A percentile compares a stretch with the other conserved stretches of the same genome.
Conservation (phyloP, 208 protist genomes). For the Crithidia mellificae region DNA sequence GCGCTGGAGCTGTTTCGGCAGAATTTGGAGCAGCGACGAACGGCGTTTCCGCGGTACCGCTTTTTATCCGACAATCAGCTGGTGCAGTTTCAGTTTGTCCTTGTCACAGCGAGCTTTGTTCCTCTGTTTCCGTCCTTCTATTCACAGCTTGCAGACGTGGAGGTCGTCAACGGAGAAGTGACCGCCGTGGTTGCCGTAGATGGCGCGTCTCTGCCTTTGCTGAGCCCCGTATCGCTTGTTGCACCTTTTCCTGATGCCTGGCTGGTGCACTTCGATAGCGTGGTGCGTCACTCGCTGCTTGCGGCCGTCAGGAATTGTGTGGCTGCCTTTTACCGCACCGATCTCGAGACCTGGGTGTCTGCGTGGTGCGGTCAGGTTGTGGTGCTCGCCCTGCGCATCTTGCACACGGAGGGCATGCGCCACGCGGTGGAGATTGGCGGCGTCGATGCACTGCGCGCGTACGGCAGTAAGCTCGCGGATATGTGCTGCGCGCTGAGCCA, state of each 20-base stretch:
- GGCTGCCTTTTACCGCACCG: conserved; percentile 36
- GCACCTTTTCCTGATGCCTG: conserved; percentile 55
- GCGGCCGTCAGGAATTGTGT: conserved; percentile 47
- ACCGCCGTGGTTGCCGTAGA: conserved; percentile 34
- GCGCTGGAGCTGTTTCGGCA: conserved; percentile 85
- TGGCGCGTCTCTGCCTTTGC: conserved; percentile 48
- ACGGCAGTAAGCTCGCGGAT: conserved; percentile 55
- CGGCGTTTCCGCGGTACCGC: conserved; percentile 92
- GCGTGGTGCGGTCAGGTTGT: conserved; percentile 74
- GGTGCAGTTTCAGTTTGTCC: conserved; percentile 72
- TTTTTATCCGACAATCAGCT: conserved; percentile 91
- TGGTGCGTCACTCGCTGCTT: conserved; percentile 57
- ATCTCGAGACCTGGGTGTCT: conserved; percentile 55
- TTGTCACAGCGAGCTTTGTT: conserved; percentile 40
- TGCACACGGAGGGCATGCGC: conserved; percentile 68
- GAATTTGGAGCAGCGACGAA: conserved; percentile 92
- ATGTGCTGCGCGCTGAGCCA: conserved; percentile 57
- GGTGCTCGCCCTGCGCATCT: conserved; percentile 65
- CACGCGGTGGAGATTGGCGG: conserved; percentile 60
- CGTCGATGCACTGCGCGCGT: conserved; percentile 45
- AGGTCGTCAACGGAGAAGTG: conserved; percentile 44
- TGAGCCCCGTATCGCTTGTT: conserved; percentile 41
- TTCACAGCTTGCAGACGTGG: conserved; percentile 44
- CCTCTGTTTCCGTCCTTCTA: conserved; percentile 75
- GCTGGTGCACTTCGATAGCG: conserved; percentile 69